Evolutionary conservation across 768 basidiomycete genomes (phyloP).

Genomic region (Kwoniella bestiolae): DNA sequence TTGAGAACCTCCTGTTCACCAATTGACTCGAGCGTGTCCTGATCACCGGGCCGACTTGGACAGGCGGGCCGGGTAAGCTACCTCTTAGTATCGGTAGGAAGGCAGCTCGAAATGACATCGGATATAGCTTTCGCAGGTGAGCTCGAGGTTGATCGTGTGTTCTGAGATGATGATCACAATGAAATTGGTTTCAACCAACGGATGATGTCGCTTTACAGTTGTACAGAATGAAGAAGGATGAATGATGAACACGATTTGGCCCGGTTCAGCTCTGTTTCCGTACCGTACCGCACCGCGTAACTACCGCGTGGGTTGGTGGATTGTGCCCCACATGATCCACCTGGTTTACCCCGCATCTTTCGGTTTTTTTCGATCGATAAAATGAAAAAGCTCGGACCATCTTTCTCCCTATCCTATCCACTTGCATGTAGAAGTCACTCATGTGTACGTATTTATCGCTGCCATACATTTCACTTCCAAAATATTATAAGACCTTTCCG

Average conservation of each 20-base stretch:
- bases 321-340: background rate
- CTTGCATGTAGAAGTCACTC: too few relatives aligned
- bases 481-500: too few relatives aligned
- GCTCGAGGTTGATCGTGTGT: background rate
- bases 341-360: background rate
- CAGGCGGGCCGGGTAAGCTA: slow-evolving; percentile 3
- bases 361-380: background rate
- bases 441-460: too few relatives aligned
- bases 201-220: background rate
- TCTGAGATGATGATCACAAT: background rate
- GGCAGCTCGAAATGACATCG: slow-evolving; percentile 16
- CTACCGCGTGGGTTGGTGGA: too few relatives aligned
- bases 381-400: background rate
- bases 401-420: background rate
- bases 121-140: background rate
- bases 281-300: background rate
- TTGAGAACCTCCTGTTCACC: background rate
- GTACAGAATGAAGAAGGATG: background rate
- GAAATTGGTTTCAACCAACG: background rate
- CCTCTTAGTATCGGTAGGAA: slow-evolving; percentile 11
- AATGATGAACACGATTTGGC: too few relatives aligned
- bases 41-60: background rate
- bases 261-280: too few relatives aligned
- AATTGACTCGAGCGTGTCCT: background rate
- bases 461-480: too few relatives aligned